phyloP scores from a whole-genome alignment of 345 rosid species.

The Excoecaria agallocha region DNA sequence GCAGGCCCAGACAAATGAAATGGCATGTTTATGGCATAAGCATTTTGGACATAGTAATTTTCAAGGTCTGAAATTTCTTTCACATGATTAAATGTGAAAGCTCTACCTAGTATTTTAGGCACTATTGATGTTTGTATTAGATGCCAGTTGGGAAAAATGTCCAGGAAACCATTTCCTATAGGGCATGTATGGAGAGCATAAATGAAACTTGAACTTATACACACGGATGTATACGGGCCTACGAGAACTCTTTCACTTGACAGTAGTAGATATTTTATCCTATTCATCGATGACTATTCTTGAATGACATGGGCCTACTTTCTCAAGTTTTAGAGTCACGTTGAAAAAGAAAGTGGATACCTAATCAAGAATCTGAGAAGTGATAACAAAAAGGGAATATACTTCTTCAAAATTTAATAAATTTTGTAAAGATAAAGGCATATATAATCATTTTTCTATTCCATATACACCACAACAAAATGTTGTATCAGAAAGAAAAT shows the following conservation, averaged over 20 bases:
- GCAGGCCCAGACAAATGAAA: not conserved
- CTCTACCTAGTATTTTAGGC: not conserved
- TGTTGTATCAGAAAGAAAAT: not conserved
- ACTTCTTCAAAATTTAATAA: not conserved
- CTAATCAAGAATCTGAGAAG: not conserved
- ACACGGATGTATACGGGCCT: not conserved
- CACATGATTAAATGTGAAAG: not conserved
- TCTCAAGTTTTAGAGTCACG: not conserved
- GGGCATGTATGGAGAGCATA: not conserved
- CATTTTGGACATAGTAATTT: not conserved
- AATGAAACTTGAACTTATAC: not conserved
- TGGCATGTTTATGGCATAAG: not conserved
- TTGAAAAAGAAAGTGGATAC: not conserved
- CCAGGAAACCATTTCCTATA: not conserved
- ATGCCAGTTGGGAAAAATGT: not conserved
- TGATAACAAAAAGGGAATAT: not conserved
- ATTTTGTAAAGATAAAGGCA: not conserved
- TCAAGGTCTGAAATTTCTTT: not conserved
- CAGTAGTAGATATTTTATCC: not conserved
- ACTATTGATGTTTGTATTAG: not conserved
- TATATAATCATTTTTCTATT: not conserved
- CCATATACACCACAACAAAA: not conserved
- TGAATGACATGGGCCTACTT: not conserved
- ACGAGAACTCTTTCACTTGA: not conserved
- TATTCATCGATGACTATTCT: not conserved